Evolutionary conservation across 495 filamentous ascomycete species (phyloP).

Genomic region (Entonaema liquescens): DNA sequence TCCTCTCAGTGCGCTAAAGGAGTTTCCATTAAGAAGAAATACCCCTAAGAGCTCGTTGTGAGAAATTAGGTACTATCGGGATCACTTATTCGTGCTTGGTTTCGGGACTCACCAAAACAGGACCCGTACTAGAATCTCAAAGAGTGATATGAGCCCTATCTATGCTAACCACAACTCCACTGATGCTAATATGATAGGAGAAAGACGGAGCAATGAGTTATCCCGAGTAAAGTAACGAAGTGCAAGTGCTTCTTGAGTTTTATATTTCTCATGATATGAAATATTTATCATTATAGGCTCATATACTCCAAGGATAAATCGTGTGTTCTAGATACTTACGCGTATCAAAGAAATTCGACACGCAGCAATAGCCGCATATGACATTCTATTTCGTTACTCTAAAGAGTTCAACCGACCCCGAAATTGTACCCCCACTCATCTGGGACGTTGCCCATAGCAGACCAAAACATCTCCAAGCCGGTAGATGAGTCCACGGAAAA

Average conservation of each 20-base stretch:
- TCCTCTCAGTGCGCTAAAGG: neutral
- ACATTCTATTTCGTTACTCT: neutral
- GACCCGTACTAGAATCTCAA: too few species aligned
- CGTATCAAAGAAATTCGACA: neutral
- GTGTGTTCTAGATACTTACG: neutral
- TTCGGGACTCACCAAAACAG: neutral
- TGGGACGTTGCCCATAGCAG: neutral
- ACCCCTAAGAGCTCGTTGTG: too few species aligned
- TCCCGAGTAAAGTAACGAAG: neutral
- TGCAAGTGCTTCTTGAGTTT: neutral
- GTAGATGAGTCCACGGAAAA: neutral
- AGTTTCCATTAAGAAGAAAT: too few species aligned
- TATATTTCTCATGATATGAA: neutral
- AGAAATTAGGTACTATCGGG: too few species aligned
- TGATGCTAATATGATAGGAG: neutral
- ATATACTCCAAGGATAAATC: neutral
- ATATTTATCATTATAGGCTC: neutral
- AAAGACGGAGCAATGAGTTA: neutral
- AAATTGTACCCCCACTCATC: conserved; percentile 1
- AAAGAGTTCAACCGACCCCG: neutral
- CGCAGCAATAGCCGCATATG: neutral
- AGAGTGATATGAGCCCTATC: neutral
- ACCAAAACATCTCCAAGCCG: neutral
- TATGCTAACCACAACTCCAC: neutral
- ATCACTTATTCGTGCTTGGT: neutral